A percentile compares a stretch with the other conserved stretches of the same genome.
These are phyloP conservation scores for Parsonsia alboflavescens DNA, from an alignment of 257 asterid species.

Conservation along the genomic window DNA sequence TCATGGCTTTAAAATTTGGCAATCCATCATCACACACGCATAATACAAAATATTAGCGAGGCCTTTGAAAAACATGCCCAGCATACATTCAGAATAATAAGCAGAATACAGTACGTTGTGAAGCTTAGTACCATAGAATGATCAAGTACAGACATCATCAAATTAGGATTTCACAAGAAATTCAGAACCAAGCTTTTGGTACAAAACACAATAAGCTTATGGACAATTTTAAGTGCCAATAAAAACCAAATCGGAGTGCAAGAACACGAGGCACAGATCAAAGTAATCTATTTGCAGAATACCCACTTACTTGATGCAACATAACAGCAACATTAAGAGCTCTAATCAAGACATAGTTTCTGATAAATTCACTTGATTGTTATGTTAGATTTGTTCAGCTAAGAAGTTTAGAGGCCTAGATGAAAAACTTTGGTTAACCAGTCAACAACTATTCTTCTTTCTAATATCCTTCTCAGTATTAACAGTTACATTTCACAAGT, in stretches of 20 bases:
- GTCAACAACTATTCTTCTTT: conserved; percentile 23
- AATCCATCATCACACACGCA: not conserved
- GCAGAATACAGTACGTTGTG: not conserved
- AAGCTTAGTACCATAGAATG: not conserved
- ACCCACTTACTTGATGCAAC: not conserved
- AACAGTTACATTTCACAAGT: conserved; percentile 30
- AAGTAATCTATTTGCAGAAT: no score
- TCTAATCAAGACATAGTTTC: not conserved
- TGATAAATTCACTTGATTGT: not conserved
- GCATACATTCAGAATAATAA: not conserved
- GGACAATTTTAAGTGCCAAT: not conserved
- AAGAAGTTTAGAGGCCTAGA: not conserved
- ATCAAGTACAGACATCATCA: not conserved
- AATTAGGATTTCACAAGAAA: not conserved
- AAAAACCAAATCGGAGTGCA: not conserved
- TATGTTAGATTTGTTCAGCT: not conserved
- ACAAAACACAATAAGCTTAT: not conserved
- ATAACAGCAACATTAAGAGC: not conserved
- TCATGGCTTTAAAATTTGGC: not conserved
- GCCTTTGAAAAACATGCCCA: not conserved
- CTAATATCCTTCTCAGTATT: conserved; percentile 30
- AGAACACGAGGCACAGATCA: not conserved
- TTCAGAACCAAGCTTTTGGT: not conserved
- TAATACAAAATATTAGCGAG: not conserved
- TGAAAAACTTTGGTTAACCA: conserved; percentile 1